phyloP scores from a whole-genome alignment of 2,329 filamentous ascomycete genomes.

The Xylaria sp. region DNA sequence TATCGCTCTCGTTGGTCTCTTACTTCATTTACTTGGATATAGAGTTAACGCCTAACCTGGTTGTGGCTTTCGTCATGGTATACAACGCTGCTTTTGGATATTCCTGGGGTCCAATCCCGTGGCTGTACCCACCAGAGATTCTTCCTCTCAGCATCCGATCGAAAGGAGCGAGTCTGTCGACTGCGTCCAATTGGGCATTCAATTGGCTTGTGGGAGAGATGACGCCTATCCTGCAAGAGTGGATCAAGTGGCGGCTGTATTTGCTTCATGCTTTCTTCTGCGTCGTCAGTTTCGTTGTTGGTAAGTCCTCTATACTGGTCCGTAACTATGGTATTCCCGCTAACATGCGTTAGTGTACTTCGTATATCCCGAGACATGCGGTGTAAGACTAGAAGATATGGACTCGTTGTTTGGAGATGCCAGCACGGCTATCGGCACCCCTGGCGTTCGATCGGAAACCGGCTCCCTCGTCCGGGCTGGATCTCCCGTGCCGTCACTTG shows the following conservation, averaged over 20 bases:
- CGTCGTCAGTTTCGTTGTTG: conserved; percentile 91
- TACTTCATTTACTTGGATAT: conserved; percentile 95
- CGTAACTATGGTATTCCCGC: neutral
- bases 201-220: conserved; percentile 97
- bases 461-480: conserved; percentile 79
- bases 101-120: conserved; percentile 94
- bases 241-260: conserved; percentile 92
- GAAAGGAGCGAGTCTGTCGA: conserved; percentile 95
- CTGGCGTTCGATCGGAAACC: conserved; percentile 74
- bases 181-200: conserved; percentile 96
- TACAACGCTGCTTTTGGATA: conserved; percentile 98
- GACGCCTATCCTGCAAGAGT: conserved; percentile 90
- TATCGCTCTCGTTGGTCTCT: conserved; percentile 87
- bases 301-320: conserved; percentile 62
- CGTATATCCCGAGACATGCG: conserved; percentile 95
- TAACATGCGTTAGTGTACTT: conserved; percentile 76
- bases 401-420: conserved; percentile 92
- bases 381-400: conserved; percentile 96
- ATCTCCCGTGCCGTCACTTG: conserved; percentile 81
- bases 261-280: conserved; percentile 97
- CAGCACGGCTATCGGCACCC: conserved; percentile 79
- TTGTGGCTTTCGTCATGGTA: conserved; percentile 95
- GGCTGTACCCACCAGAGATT: conserved; percentile 99
- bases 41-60: conserved; percentile 75
- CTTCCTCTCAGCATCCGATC: conserved; percentile 94